Conservation (phyloP, 1,139 yeast species). For the Suzukiozyma palmioleophila region DNA sequence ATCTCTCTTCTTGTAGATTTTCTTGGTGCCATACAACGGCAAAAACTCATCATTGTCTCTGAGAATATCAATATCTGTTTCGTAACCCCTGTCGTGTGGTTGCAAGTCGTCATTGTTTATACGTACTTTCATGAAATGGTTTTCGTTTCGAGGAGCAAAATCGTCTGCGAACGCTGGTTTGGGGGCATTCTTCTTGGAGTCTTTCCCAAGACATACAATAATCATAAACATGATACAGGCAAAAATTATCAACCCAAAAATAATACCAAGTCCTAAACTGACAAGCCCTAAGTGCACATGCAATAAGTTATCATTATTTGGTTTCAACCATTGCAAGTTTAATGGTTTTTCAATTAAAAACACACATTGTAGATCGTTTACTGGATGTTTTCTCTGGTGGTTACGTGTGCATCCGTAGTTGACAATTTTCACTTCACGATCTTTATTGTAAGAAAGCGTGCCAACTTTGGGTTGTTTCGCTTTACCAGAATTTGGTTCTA, state of each 20-base stretch:
- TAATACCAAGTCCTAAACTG: slow-evolving; percentile 62
- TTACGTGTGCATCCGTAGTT: slow-evolving; percentile 64
- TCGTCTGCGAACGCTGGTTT: slow-evolving; percentile 6
- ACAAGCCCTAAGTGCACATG: slow-evolving; percentile 61
- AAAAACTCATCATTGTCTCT: slow-evolving; percentile 32
- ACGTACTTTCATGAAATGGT: slow-evolving; percentile 39
- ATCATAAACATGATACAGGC: slow-evolving; percentile 28
- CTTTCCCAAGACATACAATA: slow-evolving; percentile 24
- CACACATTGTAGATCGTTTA: slow-evolving; percentile 45
- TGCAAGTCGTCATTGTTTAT: slow-evolving; percentile 21
- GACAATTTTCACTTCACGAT: slow-evolving; percentile 62
- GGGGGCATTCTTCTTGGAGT: slow-evolving; percentile 7
- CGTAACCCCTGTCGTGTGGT: slow-evolving; percentile 38
- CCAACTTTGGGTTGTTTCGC: slow-evolving; percentile 15
- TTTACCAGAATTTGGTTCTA: slow-evolving; percentile 10
- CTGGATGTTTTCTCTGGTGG: slow-evolving; percentile 16
- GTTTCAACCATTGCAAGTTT: slow-evolving; percentile 52
- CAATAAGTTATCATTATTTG: slow-evolving; percentile 32
- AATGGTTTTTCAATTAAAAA: slow-evolving; percentile 67
- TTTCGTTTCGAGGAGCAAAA: slow-evolving; percentile 16
- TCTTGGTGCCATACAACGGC: slow-evolving; percentile 20
- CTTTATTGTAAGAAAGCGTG: slow-evolving; percentile 44
- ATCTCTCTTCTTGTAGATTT: slow-evolving; percentile 10
- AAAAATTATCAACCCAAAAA: slow-evolving; percentile 50
- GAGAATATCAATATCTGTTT: slow-evolving; percentile 40